These are phyloP conservation scores for Rhynchosporium secalis DNA, from an alignment of 2,329 filamentous ascomycete species.

Conservation along the genomic window DNA sequence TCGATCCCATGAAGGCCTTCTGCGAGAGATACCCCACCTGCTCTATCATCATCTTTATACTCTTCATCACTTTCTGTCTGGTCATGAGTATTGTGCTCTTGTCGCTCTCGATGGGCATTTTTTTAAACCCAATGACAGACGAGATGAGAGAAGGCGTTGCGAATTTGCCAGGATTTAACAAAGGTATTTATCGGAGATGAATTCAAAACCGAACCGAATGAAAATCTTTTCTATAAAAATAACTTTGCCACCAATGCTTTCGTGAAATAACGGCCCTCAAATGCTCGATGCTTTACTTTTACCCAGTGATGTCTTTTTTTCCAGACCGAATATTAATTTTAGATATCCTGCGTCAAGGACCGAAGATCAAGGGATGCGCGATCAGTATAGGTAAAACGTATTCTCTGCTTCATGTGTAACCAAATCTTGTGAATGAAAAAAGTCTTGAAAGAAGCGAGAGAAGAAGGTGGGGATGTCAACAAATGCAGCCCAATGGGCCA, in stretches of 20 bases:
- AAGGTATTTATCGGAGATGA: neutral
- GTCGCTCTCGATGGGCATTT: neutral
- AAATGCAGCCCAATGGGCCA: no score
- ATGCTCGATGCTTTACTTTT: no score
- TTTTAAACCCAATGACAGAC: slow-evolving; percentile 4
- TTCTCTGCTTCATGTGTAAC: no score
- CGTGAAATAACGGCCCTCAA: no score
- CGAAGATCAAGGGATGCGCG: no score
- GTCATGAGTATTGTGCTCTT: neutral
- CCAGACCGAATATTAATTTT: no score
- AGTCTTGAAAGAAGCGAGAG: neutral
- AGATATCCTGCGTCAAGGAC: no score
- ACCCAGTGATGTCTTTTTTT: no score
- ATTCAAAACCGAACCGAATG: neutral
- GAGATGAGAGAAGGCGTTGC: slow-evolving; percentile 8
- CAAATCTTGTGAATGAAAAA: neutral
- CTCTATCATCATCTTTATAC: neutral
- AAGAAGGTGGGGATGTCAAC: neutral
- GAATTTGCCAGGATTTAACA: slow-evolving; percentile 1
- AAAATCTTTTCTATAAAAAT: no score
- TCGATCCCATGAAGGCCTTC: slow-evolving; percentile 1
- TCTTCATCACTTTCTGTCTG: neutral
- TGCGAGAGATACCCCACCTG: slow-evolving; percentile 5
- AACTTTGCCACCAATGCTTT: no score
- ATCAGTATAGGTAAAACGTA: no score